Percentiles rank a stretch among this genome's conserved stretches.
Evolutionary conservation across 164 flowering plant species (phyloP).

Genomic region (Vitis riparia): DNA sequence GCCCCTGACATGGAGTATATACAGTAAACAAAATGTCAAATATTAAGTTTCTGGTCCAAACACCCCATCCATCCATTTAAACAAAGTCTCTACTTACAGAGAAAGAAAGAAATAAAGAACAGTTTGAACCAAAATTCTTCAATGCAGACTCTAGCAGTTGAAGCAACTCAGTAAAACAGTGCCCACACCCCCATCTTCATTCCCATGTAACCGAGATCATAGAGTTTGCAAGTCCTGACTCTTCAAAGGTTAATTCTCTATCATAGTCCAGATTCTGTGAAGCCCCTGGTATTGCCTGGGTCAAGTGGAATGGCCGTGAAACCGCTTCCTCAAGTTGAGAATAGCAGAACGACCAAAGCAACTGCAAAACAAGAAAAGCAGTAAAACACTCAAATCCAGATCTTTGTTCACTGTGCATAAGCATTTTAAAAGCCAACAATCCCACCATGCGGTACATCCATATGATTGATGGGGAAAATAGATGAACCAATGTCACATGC

Average conservation of each 20-base stretch:
- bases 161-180: neutral
- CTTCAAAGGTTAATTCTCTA: slow-evolving; percentile 54
- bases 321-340: slow-evolving; percentile 60
- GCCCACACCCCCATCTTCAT: slow-evolving; percentile 19
- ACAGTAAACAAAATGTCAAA: too few species aligned
- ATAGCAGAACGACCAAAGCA: slow-evolving; percentile 92
- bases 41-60: too few species aligned
- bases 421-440: neutral
- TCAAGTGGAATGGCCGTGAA: slow-evolving; percentile 56
- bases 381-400: too few species aligned
- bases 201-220: slow-evolving; percentile 91
- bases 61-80: too few species aligned
- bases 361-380: slow-evolving; percentile 44
- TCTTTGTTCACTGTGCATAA: neutral
- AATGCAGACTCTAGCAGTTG: slow-evolving; percentile 4
- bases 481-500: too few species aligned
- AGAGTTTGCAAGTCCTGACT: slow-evolving; percentile 84
- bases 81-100: too few species aligned
- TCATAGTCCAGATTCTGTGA: slow-evolving; percentile 67
- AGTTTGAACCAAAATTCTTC: slow-evolving; percentile 19
- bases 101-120: neutral
- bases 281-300: slow-evolving; percentile 89
- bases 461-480: too few species aligned
- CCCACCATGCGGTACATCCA: neutral
- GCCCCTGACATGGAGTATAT: too few species aligned